Conservation (phyloP, 768 basidiomycete species). For the Trichaptum fuscoviolaceum region DNA sequence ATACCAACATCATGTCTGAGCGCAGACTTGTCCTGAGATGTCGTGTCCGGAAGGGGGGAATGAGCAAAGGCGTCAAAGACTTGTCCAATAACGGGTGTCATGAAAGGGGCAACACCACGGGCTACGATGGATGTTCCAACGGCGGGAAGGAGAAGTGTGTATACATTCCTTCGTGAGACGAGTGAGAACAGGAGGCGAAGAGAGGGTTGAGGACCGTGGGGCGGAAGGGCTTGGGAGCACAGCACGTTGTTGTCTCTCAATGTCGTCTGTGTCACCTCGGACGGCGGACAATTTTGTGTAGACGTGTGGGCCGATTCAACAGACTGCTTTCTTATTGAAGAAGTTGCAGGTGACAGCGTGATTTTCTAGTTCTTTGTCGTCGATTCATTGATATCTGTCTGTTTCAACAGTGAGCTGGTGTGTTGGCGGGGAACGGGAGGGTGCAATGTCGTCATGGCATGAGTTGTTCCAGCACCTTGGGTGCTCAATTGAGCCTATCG, state of each 20-base stretch:
- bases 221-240: conserved; percentile 21
- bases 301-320: conserved; percentile 15
- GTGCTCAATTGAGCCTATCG: no score
- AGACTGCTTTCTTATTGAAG: neutral
- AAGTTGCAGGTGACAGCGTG: conserved; percentile 8
- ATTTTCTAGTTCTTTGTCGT: conserved; percentile 7
- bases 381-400: neutral
- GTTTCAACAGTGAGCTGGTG: neutral
- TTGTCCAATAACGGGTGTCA: conserved; percentile 77
- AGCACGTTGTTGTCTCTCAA: conserved; percentile 25
- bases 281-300: no score
- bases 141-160: conserved; percentile 59
- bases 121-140: conserved; percentile 53
- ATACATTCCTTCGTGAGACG: conserved; percentile 49
- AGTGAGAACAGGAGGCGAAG: conserved; percentile 64
- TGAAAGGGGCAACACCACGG: conserved; percentile 76
- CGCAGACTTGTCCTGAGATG: conserved; percentile 28
- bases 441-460: neutral
- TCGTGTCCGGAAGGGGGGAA: conserved; percentile 36
- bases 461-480: no score
- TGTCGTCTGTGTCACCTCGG: conserved; percentile 18
- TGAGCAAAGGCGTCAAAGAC: conserved; percentile 68
- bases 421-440: neutral
- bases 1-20: conserved; percentile 55
- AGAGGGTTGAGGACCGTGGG: conserved; percentile 37